A percentile compares a stretch with the other conserved stretches of the same genome.
These are phyloP conservation scores for Tuber microsphaerosporum DNA, from an alignment of 495 filamentous ascomycete species.

Conservation along the genomic window DNA sequence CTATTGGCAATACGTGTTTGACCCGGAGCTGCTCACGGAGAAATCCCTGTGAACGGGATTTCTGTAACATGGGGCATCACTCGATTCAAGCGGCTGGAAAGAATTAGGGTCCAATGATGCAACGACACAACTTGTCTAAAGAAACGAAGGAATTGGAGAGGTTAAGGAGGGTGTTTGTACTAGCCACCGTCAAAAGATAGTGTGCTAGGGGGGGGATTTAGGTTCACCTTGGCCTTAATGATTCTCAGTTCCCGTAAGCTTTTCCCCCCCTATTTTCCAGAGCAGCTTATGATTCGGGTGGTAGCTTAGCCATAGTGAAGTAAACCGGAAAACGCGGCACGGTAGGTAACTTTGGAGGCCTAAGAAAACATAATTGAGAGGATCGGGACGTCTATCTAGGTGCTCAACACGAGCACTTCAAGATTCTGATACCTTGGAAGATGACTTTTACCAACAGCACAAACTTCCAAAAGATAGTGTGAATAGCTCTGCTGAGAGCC, in stretches of 20 bases:
- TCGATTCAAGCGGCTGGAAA: neutral
- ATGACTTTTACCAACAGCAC: neutral
- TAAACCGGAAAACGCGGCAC: neutral
- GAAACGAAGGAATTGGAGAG: neutral
- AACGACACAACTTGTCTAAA: neutral
- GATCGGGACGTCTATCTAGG: no score
- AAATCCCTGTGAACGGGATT: neutral
- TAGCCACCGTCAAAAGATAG: neutral
- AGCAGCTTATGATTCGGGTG: neutral
- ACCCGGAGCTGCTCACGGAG: neutral
- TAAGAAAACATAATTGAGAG: neutral
- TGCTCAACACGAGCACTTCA: no score
- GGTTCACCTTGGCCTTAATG: neutral
- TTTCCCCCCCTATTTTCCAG: neutral
- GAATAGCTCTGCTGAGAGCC: neutral
- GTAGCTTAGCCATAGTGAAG: neutral
- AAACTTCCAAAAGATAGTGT: neutral
- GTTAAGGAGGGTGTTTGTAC: neutral
- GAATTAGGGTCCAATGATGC: neutral
- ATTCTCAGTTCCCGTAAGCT: neutral
- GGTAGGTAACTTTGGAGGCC: neutral
- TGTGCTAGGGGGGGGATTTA: neutral
- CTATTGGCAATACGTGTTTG: neutral
- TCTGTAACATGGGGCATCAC: neutral
- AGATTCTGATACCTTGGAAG: neutral